These are phyloP conservation scores for Pseudopediastrum boryanum DNA, from an alignment of 139 green algal genomes.

Conservation along the genomic window DNA sequence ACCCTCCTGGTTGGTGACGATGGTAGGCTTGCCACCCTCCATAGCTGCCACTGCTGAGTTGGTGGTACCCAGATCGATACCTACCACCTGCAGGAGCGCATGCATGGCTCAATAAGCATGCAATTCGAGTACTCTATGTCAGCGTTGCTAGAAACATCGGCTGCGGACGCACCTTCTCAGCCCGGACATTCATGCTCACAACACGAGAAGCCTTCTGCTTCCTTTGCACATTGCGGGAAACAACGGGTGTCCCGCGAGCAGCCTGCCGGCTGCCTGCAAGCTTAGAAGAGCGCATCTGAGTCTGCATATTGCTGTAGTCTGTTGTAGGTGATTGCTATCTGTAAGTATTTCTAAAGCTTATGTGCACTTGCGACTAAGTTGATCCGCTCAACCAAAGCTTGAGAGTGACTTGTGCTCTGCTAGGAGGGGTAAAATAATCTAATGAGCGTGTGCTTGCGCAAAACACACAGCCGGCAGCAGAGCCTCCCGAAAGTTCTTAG, in stretches of 20 bases:
- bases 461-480: no score
- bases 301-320: no score
- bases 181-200: conserved; percentile 32
- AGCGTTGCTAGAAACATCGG: not conserved
- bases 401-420: no score
- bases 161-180: conserved; percentile 58
- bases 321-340: no score
- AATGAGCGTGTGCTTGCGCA: no score
- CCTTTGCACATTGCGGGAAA: conserved; percentile 1
- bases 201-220: conserved; percentile 13
- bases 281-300: no score
- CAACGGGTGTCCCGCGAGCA: conserved; percentile 1
- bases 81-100: conserved; percentile 66
- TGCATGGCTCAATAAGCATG: not conserved
- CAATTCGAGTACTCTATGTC: not conserved
- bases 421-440: no score
- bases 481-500: no score
- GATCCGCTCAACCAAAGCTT: no score
- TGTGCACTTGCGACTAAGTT: no score
- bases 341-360: no score
- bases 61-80: conserved; percentile 92
- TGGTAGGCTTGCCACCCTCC: conserved; percentile 94
- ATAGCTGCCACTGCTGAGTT: conserved; percentile 95
- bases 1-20: conserved; percentile 98
- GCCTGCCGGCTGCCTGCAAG: conserved; percentile 19